Evolutionary conservation across 257 asterid genomes (phyloP), one percentile per base, ranked within the genome.

Genomic region (Craterostigma plantagineum): DNA sequence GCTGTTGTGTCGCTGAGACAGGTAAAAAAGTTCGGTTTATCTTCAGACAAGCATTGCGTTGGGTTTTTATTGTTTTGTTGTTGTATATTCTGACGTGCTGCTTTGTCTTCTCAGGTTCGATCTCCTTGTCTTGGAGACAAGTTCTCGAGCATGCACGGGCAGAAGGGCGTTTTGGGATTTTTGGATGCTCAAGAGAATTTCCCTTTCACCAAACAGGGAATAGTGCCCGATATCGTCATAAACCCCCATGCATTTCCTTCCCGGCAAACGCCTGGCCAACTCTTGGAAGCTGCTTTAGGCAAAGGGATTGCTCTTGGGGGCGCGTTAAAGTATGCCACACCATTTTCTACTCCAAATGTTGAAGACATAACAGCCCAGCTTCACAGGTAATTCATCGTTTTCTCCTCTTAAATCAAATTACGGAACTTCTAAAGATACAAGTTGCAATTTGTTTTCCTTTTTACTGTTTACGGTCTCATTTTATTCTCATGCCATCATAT

Each of bases 61-160:
- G 8, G n/a, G n/a, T n/a, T n/a, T n/a, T n/a, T n/a, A n/a, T n/a
- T n/a, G n/a, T 13, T 41, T 43, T 9, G 16, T 18, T 2, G 9
- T 35, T 35, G 4, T n/a, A 16, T 16, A 5, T 13, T 43, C 4
- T 43, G 18, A 12, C n/a, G 34, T 50, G n/a, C 23, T 52, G 43
- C 35, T 50, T 27, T 12, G 12, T 27, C 4, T 49, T 41, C 68
- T 53, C 78, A 83, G 98, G 92, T 79, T 65, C 93, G 98, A 38
- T n/a, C 81, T 43, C 98, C 98, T 6, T 68, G 92, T 35, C 86
- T 77, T 9, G 98, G 98, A 15, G 98, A 83, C 64, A 90, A 90
- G 52, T 90, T 90, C 48, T 83, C 94, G 0, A 90, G 98, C 69
- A 90, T 90, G 98, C 98, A 90, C 48, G 95, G 98, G 42, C 95